These are phyloP conservation scores for Xerocomus cyaneibrunnescens DNA, from an alignment of 1,284 basidiomycete genomes.

Conservation along the genomic window DNA sequence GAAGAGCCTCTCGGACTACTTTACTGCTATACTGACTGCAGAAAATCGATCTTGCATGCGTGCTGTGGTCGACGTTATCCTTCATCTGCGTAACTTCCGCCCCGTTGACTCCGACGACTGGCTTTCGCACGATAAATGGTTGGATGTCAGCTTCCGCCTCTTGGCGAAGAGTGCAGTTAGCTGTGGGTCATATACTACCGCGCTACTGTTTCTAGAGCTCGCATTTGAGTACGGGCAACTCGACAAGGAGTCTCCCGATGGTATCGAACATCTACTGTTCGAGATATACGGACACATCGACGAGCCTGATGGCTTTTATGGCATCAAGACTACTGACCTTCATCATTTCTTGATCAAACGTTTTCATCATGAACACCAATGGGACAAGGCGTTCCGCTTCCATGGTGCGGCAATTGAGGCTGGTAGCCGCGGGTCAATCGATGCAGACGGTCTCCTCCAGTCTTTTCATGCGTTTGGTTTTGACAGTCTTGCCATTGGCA, in stretches of 20 bases:
- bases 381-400: slow-evolving; percentile 88
- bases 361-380: slow-evolving; percentile 90
- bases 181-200: slow-evolving; percentile 85
- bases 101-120: slow-evolving; percentile 47
- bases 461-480: slow-evolving; percentile 90
- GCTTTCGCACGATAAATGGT: slow-evolving; percentile 79
- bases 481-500: slow-evolving; percentile 71
- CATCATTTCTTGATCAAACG: slow-evolving; percentile 77
- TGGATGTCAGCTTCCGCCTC: slow-evolving; percentile 72
- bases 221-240: slow-evolving; percentile 53
- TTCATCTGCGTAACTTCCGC: slow-evolving; percentile 75
- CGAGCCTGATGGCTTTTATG: slow-evolving; percentile 98
- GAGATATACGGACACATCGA: slow-evolving; percentile 94
- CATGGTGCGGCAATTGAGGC: slow-evolving; percentile 85
- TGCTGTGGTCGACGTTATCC: slow-evolving; percentile 74
- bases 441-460: slow-evolving; percentile 61
- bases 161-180: slow-evolving; percentile 74
- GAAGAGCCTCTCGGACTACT: slow-evolving; percentile 58
- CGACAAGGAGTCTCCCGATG: slow-evolving; percentile 25
- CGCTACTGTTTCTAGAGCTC: slow-evolving; percentile 88
- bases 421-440: slow-evolving; percentile 38
- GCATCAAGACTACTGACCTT: slow-evolving; percentile 77
- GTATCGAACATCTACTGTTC: slow-evolving; percentile 72
- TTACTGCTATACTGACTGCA: slow-evolving; percentile 56
- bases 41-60: slow-evolving; percentile 50